Base-by-base conservation (phyloP, 148 eudicot species). In the Rhododendron griersonianum region DNA sequence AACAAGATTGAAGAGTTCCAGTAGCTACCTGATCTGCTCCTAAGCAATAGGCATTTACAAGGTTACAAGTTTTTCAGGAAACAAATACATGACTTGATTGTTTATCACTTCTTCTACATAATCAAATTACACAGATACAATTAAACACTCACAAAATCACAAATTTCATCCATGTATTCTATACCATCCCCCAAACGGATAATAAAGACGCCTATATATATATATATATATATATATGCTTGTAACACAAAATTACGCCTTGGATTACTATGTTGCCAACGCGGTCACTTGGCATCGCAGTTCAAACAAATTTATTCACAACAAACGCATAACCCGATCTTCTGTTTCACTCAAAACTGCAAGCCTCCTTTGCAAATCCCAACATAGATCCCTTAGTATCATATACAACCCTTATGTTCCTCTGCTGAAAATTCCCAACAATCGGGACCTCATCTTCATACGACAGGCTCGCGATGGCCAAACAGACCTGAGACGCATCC, bases 401-500 rank as follows among this genome's bases (percentile, higher is more conserved):
- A 91, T 95, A 96, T 81, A 95, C 89, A 51, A 96, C 93, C 83
- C 96, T 94, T 7, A 73, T 86, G 80, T 94, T 95, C 86, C 91
- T 93, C 87, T 95, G 99, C 92, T 96, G 98, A 71, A 87, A 95
- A 87, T 96, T 96, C 82, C 98, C 99, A 79, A 96, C 92, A 21
- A 96, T 96, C 1, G 93, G 90, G 15, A 91, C 87, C 63, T 92
- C 96, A 61, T 90, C 95, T 71, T 93, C 99, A 73, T 93, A 91
- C 50, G 78, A 59, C 0, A 93, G 91, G 89, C 95, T 91, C 13
- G 99, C 93, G 28, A 96, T 87, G 14, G 99, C 99, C 69, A 95
- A 90, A 80, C 96, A 96, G 28, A 87, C 96, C 84, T 96, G 98
- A 80, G 99, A 92, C 5, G 92, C 94, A 84, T 96, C 98, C 5